These are phyloP conservation scores for Daldinia vernicosa DNA, from an alignment of 495 filamentous ascomycete species.

Conservation along the genomic window DNA sequence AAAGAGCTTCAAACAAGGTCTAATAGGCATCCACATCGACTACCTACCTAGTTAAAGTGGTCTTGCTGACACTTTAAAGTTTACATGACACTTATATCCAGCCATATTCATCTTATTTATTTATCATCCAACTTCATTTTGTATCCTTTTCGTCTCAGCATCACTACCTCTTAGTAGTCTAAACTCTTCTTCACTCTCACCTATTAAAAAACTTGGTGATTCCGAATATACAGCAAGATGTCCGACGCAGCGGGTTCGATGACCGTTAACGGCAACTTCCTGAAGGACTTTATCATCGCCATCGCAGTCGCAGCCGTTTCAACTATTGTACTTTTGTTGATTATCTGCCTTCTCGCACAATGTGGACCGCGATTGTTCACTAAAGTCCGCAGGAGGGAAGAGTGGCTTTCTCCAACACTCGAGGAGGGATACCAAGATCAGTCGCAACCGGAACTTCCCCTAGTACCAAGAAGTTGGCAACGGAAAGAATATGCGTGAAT, in stretches of 20 bases:
- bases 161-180: not conserved
- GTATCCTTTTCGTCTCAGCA: no score
- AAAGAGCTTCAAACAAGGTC: not conserved
- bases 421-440: slow-evolving; percentile 24
- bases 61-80: not conserved
- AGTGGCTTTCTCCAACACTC: slow-evolving; percentile 35
- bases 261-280: slow-evolving; percentile 24
- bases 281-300: slow-evolving; percentile 25
- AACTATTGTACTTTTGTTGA: slow-evolving; percentile 22
- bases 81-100: not conserved
- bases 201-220: not conserved
- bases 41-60: not conserved
- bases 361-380: slow-evolving; percentile 38
- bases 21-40: not conserved
- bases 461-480: slow-evolving; percentile 11
- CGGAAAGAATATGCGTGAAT: not conserved
- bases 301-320: slow-evolving; percentile 29
- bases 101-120: not conserved
- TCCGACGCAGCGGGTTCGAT: not conserved
- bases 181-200: not conserved
- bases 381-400: slow-evolving; percentile 26
- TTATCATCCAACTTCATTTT: no score
- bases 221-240: not conserved
- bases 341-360: slow-evolving; percentile 39
- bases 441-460: slow-evolving; percentile 15